Evolutionary conservation across 306 rosid species (phyloP).

Genomic region (Hippophae tibetana): DNA sequence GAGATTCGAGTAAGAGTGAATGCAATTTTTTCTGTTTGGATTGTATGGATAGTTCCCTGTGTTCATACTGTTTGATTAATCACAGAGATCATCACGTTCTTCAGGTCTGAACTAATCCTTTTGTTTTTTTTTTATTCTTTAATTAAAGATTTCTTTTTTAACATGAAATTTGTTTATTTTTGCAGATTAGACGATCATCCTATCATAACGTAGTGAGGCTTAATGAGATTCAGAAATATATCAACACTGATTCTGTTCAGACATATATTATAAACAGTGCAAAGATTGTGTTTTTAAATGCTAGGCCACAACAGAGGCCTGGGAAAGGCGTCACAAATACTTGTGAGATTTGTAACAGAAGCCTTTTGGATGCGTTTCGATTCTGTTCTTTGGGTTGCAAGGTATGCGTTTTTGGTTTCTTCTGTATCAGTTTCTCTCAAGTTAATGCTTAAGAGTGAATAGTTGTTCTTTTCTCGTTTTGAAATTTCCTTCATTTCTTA

Average conservation of each 20-base stretch:
- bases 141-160: no score
- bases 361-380: conserved; percentile 37
- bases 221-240: conserved; percentile 38
- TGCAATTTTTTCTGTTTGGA: conserved; percentile 48
- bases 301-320: conserved; percentile 40
- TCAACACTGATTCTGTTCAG: conserved; percentile 36
- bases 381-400: conserved; percentile 50
- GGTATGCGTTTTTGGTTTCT: conserved; percentile 13
- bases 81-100: conserved; percentile 31
- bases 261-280: conserved; percentile 46
- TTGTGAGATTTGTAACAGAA: conserved; percentile 39
- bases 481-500: not conserved
- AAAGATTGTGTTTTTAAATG: conserved; percentile 39
- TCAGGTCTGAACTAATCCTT: conserved; percentile 18
- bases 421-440: no score
- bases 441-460: not conserved
- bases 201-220: conserved; percentile 49
- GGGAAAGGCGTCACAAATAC: conserved; percentile 45
- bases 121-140: not conserved
- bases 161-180: not conserved
- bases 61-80: conserved; percentile 31
- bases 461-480: not conserved
- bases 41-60: conserved; percentile 26
- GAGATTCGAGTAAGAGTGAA: conserved; percentile 29
- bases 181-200: conserved; percentile 37